phyloP scores from a whole-genome alignment of 768 basidiomycete species.

The Hemileccinum impolitum region DNA sequence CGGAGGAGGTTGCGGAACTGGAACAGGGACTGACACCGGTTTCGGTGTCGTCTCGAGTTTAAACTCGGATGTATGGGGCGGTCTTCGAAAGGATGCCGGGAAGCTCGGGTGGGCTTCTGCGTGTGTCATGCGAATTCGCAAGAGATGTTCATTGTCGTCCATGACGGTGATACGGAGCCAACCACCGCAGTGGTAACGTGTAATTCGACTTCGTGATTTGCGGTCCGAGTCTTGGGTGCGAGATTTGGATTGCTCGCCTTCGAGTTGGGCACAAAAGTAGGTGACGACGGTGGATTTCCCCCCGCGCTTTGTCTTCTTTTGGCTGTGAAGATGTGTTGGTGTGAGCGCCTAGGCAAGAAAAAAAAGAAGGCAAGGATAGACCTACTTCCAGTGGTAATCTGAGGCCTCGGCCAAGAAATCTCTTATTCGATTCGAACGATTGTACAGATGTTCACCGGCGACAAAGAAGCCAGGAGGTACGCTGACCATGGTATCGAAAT shows the following conservation, averaged over 20 bases:
- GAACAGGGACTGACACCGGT: constrained; percentile 16
- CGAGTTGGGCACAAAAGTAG: constrained; percentile 34
- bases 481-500: constrained; percentile 36
- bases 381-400: constrained; percentile 36
- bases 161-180: constrained; percentile 36
- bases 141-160: constrained; percentile 34
- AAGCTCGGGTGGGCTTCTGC: constrained; percentile 33
- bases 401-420: constrained; percentile 33
- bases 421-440: constrained; percentile 34
- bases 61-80: constrained; percentile 32
- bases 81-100: constrained; percentile 32
- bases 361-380: neutral
- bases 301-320: constrained; percentile 35
- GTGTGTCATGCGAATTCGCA: constrained; percentile 36
- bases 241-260: constrained; percentile 34
- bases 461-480: constrained; percentile 30
- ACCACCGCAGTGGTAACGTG: constrained; percentile 33
- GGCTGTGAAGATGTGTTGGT: constrained; percentile 8
- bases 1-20: neutral
- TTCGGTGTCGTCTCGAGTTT: constrained; percentile 30
- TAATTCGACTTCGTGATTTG: constrained; percentile 34
- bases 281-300: constrained; percentile 35
- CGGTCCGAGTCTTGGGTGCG: constrained; percentile 32
- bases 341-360: neutral
- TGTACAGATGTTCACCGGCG: constrained; percentile 33